These are phyloP conservation scores for Suhomyces choctaworum DNA, from an alignment of 1,139 yeast species.

Conservation along the genomic window DNA sequence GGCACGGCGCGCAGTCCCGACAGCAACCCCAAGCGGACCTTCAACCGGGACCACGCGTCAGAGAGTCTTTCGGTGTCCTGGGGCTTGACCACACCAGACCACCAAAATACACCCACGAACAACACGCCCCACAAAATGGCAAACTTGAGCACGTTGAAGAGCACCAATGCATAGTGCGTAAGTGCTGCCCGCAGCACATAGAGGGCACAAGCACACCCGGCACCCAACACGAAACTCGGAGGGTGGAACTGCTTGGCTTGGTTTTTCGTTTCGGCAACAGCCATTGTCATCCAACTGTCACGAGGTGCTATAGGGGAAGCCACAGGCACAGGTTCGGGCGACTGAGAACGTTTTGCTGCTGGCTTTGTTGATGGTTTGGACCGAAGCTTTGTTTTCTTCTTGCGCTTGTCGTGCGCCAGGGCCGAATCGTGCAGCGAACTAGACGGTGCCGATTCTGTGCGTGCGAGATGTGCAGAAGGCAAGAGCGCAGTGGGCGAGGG, in stretches of 20 bases:
- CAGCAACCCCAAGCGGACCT: slow-evolving; percentile 11
- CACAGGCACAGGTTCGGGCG: neutral
- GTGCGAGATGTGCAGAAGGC: slow-evolving; percentile 3
- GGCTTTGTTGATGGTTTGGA: slow-evolving; percentile 1
- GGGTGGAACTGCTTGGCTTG: slow-evolving; percentile 23
- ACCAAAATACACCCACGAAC: slow-evolving; percentile 32
- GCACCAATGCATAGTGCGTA: slow-evolving; percentile 21
- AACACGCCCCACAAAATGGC: slow-evolving; percentile 28
- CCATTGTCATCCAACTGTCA: slow-evolving; percentile 7
- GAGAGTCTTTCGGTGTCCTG: slow-evolving; percentile 22
- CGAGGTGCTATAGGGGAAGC: neutral
- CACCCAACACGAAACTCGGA: slow-evolving; percentile 38
- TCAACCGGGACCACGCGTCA: slow-evolving; percentile 11
- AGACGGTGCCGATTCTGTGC: slow-evolving; percentile 3
- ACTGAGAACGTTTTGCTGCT: neutral
- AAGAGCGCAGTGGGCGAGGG: neutral
- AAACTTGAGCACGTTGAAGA: slow-evolving; percentile 25
- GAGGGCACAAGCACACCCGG: slow-evolving; percentile 23
- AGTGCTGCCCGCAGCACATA: slow-evolving; percentile 25
- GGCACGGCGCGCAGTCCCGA: slow-evolving; percentile 1
- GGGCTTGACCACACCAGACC: slow-evolving; percentile 30
- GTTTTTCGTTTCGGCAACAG: slow-evolving; percentile 2
- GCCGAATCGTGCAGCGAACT: slow-evolving; percentile 2
- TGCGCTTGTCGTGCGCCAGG: slow-evolving; percentile 10
- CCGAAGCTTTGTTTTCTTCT: slow-evolving; percentile 8